Conservation (phyloP, 257 asterid genomes). For the Capsicum baccatum region DNA sequence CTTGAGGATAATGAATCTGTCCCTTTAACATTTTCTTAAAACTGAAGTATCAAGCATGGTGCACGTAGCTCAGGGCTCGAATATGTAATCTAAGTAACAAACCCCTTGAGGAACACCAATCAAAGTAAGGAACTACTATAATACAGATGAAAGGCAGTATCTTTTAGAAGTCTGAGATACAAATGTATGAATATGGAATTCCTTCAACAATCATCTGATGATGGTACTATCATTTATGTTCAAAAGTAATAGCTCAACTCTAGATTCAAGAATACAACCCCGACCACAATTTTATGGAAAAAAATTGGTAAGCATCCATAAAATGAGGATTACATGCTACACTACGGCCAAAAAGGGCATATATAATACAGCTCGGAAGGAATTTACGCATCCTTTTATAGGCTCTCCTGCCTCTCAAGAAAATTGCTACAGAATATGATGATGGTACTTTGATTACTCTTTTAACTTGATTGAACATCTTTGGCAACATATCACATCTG, state of each 20-base stretch:
- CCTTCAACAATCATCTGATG: constrained; percentile 15
- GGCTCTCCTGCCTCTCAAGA: neutral
- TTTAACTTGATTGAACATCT: constrained; percentile 9
- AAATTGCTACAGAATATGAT: neutral
- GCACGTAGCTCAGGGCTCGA: no score
- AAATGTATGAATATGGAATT: constrained; percentile 26
- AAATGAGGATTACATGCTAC: constrained; percentile 59
- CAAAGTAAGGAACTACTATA: no score
- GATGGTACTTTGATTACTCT: constrained; percentile 11
- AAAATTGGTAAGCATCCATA: constrained; percentile 54
- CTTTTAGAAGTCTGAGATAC: neutral
- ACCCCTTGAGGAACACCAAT: neutral
- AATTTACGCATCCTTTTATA: constrained; percentile 20
- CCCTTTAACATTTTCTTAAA: no score
- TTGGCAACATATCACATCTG: no score
- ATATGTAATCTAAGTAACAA: no score
- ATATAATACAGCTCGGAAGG: constrained; percentile 48
- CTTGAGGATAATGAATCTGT: no score
- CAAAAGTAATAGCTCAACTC: constrained; percentile 41
- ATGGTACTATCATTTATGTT: neutral
- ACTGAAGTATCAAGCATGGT: no score
- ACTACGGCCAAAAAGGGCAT: constrained; percentile 44
- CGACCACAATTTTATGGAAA: constrained; percentile 54
- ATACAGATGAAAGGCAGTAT: neutral
- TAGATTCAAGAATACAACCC: constrained; percentile 40